phyloP scores from a whole-genome alignment of 345 rosid species.

The Dipteronia dyeriana region DNA sequence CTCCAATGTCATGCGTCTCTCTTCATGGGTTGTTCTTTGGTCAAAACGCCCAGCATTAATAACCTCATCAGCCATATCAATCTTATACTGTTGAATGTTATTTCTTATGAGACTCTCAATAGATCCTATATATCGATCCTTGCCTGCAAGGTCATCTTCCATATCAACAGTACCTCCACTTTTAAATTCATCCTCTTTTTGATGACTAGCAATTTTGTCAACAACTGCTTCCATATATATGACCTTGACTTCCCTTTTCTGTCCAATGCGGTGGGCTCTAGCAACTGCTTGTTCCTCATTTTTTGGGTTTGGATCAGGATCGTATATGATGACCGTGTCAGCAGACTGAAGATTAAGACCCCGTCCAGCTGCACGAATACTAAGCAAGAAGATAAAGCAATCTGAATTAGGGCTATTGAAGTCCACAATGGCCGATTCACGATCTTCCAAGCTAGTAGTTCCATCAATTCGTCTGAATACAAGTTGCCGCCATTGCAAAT shows the following conservation, averaged over 20 bases:
- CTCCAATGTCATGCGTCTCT: conserved; percentile 96
- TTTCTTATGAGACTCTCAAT: conserved; percentile 99
- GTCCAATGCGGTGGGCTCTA: conserved; percentile 99
- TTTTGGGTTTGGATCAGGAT: conserved; percentile 99
- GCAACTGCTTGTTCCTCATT: conserved; percentile 99
- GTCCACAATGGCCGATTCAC: conserved; percentile 98
- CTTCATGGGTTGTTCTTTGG: conserved; percentile 99
- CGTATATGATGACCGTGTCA: conserved; percentile 96
- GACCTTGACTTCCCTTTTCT: conserved; percentile 94
- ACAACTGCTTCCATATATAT: conserved; percentile 99
- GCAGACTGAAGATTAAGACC: conserved; percentile 99
- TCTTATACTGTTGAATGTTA: conserved; percentile 98
- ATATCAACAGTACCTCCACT: conserved; percentile 80
- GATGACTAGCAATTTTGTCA: conserved; percentile 84
- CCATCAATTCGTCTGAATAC: conserved; percentile 97
- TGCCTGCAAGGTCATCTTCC: conserved; percentile 98
- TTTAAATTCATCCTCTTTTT: conserved; percentile 91
- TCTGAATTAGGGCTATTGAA: conserved; percentile 84
- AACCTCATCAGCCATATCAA: conserved; percentile 99
- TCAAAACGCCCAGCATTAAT: conserved; percentile 99
- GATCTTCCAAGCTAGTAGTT: conserved; percentile 98
- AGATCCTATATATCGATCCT: conserved; percentile 96
- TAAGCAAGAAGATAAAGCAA: conserved; percentile 93
- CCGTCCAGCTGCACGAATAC: conserved; percentile 99
- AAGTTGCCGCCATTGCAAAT: conserved; percentile 91